Evolutionary conservation across 2,329 filamentous ascomycete genomes (phyloP).

Genomic region (Beauveria sp.): DNA sequence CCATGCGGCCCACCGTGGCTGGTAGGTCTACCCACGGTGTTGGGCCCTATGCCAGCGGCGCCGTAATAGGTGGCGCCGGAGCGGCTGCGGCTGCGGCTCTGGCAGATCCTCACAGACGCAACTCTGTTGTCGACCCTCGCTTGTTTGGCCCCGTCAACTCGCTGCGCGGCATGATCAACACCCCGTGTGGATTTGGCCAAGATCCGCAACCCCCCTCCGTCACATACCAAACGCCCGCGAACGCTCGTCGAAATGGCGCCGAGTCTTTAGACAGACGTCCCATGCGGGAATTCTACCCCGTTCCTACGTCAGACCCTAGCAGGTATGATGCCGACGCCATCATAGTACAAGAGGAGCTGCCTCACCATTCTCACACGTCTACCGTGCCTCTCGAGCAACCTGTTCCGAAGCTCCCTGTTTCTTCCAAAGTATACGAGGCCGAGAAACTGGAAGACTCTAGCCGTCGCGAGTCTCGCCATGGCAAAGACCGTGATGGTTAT

Average conservation of each 20-base stretch:
- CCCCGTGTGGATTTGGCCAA: conserved; percentile 45
- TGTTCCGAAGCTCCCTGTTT: conserved; percentile 68
- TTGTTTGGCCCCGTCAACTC: conserved; percentile 55
- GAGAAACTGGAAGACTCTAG: conserved; percentile 31
- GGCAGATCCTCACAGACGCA: conserved; percentile 29
- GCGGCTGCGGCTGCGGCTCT: conserved; percentile 22
- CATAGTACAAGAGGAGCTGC: conserved; percentile 31
- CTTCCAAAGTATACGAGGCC: conserved; percentile 57
- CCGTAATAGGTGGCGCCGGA: conserved; percentile 22
- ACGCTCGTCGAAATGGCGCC: conserved; percentile 18
- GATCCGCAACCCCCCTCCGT: conserved; percentile 26
- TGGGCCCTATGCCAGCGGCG: conserved; percentile 22
- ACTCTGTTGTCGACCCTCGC: conserved; percentile 48
- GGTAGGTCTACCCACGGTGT: conserved; percentile 15
- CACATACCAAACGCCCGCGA: conserved; percentile 14
- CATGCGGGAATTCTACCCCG: conserved; percentile 59
- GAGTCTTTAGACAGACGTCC: conserved; percentile 17
- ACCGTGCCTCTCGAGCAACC: conserved; percentile 75
- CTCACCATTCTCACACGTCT: conserved; percentile 41
- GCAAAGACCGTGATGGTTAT: background rate
- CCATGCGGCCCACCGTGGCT: conserved; percentile 16
- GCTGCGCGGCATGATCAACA: conserved; percentile 46
- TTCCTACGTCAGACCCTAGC: conserved; percentile 57
- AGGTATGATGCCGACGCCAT: conserved; percentile 48
- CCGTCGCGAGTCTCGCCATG: conserved; percentile 24